Evolutionary conservation across 352 stramenopile genomes (phyloP), one percentile per base, ranked within the genome.

Genomic region (Chrysophaeum taylorii): DNA sequence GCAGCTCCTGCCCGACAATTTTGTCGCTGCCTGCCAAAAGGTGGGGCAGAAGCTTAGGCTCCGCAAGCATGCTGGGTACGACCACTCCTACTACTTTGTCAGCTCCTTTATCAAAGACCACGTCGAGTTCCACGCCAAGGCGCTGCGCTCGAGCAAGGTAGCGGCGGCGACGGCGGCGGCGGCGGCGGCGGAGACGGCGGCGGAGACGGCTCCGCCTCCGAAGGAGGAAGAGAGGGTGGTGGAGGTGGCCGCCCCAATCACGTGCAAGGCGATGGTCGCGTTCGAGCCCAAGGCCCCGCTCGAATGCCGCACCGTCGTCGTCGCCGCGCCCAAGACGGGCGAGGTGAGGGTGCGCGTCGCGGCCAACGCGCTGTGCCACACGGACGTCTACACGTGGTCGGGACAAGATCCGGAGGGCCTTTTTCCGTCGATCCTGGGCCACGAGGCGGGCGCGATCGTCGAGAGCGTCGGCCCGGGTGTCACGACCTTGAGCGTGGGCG

Each of bases 71-170:
- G 85, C 94, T 23, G 92, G 91, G 45, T 97, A 97, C 78, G 93
- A 98, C 78, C 94, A 98, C 84, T 92, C 84, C 71, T 98, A 98
- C 78, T 97, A 95, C 76, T 97, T 97, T 81, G 96, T 98, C 75
- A 83, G 88, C 73, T 90, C 89, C 0, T 97, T 97, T 73, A 84
- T 97, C 29, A 89, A 94, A 37, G 90, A 97, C 73, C 94, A 98
- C 81, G 77, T 98, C 48, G 84, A 89, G 73, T 91, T 95, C 78
- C 93, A 98, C 78, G 90, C 92, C n/a, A 85, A 92, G 31, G 81
- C 80, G 53, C 80, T 97, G 27, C 76, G 50, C 50, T 12, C 12
- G 45, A 14, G 45, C 7, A 48, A 14, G 14, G 41, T 21, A 21
- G 21, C 9, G 23, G n/a, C 27, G 27, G 2, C 16, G 1, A 14